Evolutionary conservation across 78 protist genomes (phyloP).

Genomic region (Dictyostelium purpureum): DNA sequence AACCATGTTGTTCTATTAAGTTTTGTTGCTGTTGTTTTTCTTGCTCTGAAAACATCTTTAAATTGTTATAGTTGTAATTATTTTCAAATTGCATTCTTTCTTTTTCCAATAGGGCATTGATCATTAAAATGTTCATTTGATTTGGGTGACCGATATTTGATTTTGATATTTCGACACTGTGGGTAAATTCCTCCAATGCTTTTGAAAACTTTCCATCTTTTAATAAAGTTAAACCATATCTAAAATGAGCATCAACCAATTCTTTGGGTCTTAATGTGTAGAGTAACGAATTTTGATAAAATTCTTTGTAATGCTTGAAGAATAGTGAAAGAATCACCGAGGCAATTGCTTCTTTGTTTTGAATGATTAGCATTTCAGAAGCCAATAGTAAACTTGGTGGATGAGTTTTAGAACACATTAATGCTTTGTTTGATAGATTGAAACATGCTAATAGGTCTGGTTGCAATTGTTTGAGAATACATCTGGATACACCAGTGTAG

Average conservation of each 20-base stretch:
- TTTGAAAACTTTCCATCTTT: not conserved
- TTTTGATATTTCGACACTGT: not conserved
- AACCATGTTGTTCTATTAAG: not conserved
- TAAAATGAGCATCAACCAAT: constrained; percentile 30
- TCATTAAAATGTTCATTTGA: not conserved
- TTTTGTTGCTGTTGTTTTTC: no score
- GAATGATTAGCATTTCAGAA: constrained; percentile 19
- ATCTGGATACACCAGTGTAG: constrained; percentile 45
- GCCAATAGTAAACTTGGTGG: constrained; percentile 31
- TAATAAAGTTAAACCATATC: not conserved
- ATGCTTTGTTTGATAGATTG: not conserved
- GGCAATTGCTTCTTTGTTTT: not conserved
- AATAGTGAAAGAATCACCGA: not conserved
- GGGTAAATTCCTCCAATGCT: not conserved
- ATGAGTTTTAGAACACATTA: constrained; percentile 23
- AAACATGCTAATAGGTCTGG: not conserved
- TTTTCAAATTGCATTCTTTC: constrained; percentile 4
- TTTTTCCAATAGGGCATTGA: not conserved
- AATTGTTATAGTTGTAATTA: constrained; percentile 2
- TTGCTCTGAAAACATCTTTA: no score
- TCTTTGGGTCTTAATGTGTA: not conserved
- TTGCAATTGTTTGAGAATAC: not conserved
- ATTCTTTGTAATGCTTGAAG: constrained; percentile 14
- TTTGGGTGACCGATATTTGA: not conserved
- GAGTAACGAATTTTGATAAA: not conserved